Evolutionary conservation across 163 green algal genomes (phyloP).

Genomic region (Prototheca wickerhamii): DNA sequence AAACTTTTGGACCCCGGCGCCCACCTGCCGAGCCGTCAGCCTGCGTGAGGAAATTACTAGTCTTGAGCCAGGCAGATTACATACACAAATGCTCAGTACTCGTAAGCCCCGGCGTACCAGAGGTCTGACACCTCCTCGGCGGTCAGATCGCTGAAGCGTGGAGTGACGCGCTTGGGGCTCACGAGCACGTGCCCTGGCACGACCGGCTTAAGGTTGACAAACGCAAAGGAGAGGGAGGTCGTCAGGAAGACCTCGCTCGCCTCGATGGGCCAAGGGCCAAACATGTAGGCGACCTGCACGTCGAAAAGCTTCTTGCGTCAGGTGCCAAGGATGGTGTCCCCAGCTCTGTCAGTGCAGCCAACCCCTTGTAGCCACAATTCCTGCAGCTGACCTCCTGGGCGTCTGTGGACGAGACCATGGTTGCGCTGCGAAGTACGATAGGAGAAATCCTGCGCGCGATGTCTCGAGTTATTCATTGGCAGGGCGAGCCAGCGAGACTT

Average conservation of each 20-base stretch:
- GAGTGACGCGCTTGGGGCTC: slow-evolving; percentile 56
- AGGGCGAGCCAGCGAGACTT: no score
- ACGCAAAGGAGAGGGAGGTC: slow-evolving; percentile 64
- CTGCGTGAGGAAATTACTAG: background rate
- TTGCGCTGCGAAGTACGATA: no score
- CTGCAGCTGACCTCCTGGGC: no score
- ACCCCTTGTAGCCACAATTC: no score
- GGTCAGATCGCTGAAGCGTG: slow-evolving; percentile 69
- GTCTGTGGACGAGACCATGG: no score
- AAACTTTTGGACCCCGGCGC: background rate
- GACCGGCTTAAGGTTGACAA: slow-evolving; percentile 96
- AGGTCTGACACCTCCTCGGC: slow-evolving; percentile 46
- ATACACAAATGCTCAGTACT: background rate
- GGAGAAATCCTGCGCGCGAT: no score
- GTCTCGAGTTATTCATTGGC: no score
- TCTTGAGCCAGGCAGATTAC: background rate
- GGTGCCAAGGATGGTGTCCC: no score
- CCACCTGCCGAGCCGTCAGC: background rate
- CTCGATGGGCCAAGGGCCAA: slow-evolving; percentile 62
- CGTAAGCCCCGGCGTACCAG: slow-evolving; percentile 9
- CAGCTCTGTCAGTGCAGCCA: no score
- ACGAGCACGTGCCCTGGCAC: slow-evolving; percentile 89
- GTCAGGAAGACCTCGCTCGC: slow-evolving; percentile 67
- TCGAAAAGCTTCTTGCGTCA: no score
- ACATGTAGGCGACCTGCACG: slow-evolving; percentile 34